Base-by-base conservation (phyloP, 2,329 filamentous ascomycete genomes). In the Arthrinium puccinioides region DNA sequence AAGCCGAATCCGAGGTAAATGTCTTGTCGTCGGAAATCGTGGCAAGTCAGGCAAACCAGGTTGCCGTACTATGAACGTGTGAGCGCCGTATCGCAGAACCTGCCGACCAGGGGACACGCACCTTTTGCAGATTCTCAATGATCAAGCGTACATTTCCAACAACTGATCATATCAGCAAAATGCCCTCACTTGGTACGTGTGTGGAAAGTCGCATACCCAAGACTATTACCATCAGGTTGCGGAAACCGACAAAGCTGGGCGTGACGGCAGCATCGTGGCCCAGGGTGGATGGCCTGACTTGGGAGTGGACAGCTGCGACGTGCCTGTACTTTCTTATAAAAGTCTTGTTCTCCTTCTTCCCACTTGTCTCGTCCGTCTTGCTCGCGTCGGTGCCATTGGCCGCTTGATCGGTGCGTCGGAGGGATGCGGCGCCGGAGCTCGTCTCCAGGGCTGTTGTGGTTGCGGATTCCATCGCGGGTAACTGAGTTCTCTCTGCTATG, bases 41-140 rank as follows among this genome's bases (percentile, higher is more conserved):
- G 88, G 57, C 89, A 94, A 47, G 78, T 79, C 42, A 98, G 69
- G 56, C 90, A 96, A 47, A 98, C 94, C 41, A 97, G 70, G 40
- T 97, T 87, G 37, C 92, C 92, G 57, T 98, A 98, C 85, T 90
- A 56, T 30, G 18, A 29, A 5, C n/a, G 25, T 36, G 41, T 50
- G 28, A 49, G 44, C 32, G 13, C 20, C n/a, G n/a, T n/a, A n/a
- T n/a, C n/a, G n/a, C n/a, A n/a, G n/a, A n/a, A n/a, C n/a, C 4
- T 31, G 13, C 21, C 13, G 9, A 16, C 31, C 19, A 25, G 18
- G 11, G 13, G 14, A 38, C 15, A 46, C 46, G 43, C 56, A 87
- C 86, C 74, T 96, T 96, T 69, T 90, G 86, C 49, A 90, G 87
- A 57, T 98, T 98, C 63, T 97, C 92, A 55, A 98, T 88, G 67